Percentiles rank a stretch among this genome's conserved stretches.
Conservation (phyloP, 208 protist genomes). For the Leishmania arabica region DNA sequence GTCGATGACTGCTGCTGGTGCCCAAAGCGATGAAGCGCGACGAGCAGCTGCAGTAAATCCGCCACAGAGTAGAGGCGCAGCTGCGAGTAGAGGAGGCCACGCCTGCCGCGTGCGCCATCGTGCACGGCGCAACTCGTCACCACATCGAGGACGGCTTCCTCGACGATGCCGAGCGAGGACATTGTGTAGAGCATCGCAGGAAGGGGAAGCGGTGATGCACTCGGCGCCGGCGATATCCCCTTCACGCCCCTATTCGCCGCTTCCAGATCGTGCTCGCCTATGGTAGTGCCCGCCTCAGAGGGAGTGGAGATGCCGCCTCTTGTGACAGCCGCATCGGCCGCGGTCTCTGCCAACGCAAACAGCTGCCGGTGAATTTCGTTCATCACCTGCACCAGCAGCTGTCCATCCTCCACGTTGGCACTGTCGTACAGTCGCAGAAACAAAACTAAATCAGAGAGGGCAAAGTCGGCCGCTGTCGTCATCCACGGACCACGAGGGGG, state of each 20-base stretch:
- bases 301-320: not conserved
- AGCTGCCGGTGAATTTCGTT: conserved; percentile 53
- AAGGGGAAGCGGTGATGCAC: conserved; percentile 29
- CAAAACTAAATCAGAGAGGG: conserved; percentile 45
- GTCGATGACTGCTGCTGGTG: conserved; percentile 60
- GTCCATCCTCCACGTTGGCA: conserved; percentile 61
- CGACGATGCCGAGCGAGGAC: conserved; percentile 54
- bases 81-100: conserved; percentile 42
- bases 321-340: not conserved
- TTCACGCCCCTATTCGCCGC: not conserved
- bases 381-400: conserved; percentile 59
- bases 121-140: conserved; percentile 18
- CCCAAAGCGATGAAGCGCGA: conserved; percentile 76
- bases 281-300: not conserved
- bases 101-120: conserved; percentile 1
- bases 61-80: conserved; percentile 35
- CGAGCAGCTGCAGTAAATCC: conserved; percentile 52
- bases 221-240: not conserved
- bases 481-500: not conserved
- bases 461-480: conserved; percentile 12
- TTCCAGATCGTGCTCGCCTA: not conserved
- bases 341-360: conserved; percentile 18
- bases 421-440: conserved; percentile 63
- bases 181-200: conserved; percentile 55
- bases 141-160: conserved; percentile 52